Evolutionary conservation across 1,284 basidiomycete species (phyloP).

Genomic region (Cryptococcus sp.): DNA sequence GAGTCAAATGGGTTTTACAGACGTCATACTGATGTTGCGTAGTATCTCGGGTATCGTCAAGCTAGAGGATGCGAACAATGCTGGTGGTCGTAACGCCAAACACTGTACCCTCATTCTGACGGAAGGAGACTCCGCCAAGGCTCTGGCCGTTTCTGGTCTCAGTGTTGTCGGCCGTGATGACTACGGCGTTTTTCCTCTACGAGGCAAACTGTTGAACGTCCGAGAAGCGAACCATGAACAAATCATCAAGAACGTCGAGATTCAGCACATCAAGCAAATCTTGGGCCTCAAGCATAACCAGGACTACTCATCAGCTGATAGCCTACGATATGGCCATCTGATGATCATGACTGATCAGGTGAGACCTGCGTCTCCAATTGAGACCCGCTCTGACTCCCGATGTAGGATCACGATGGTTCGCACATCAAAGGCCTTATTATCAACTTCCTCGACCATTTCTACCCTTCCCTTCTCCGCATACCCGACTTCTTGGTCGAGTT

Average conservation of each 20-base stretch:
- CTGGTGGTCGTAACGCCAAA: slow-evolving; percentile 77
- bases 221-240: slow-evolving; percentile 94
- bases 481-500: slow-evolving; percentile 97
- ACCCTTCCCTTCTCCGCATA: slow-evolving; percentile 88
- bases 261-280: slow-evolving; percentile 97
- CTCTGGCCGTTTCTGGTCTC: slow-evolving; percentile 91
- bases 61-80: slow-evolving; percentile 96
- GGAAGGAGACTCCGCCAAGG: slow-evolving; percentile 99
- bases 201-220: slow-evolving; percentile 96
- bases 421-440: slow-evolving; percentile 99
- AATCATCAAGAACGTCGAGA: slow-evolving; percentile 97
- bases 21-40: slow-evolving; percentile 37
- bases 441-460: slow-evolving; percentile 98
- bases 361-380: slow-evolving; percentile 10
- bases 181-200: slow-evolving; percentile 96
- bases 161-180: slow-evolving; percentile 94
- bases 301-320: slow-evolving; percentile 71
- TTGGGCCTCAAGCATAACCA: slow-evolving; percentile 94
- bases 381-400: slow-evolving; percentile 3
- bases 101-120: slow-evolving; percentile 96
- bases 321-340: slow-evolving; percentile 86
- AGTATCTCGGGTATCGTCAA: slow-evolving; percentile 90
- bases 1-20: slow-evolving; percentile 26
- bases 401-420: slow-evolving; percentile 96
- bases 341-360: slow-evolving; percentile 99